phyloP scores from a whole-genome alignment of 2,329 filamentous ascomycete species.

The Colletotrichum sp. region DNA sequence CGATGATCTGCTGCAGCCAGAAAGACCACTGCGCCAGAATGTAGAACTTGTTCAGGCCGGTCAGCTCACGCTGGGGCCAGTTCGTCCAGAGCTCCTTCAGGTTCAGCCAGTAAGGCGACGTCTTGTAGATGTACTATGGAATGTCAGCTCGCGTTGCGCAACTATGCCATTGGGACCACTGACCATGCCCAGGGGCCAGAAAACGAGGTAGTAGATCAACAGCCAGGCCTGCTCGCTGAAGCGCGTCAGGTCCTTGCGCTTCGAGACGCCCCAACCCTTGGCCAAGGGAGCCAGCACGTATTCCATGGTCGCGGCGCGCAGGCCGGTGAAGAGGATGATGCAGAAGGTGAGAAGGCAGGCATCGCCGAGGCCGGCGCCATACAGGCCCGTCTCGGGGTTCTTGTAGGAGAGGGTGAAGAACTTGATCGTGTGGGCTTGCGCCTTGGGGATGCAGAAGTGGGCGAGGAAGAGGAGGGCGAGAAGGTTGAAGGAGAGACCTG shows the following conservation, averaged over 20 bases:
- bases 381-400: constrained; percentile 70
- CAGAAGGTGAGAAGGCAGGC: constrained; percentile 77
- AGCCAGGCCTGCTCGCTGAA: constrained; percentile 97
- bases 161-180: constrained; percentile 33
- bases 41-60: constrained; percentile 82
- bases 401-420: constrained; percentile 90
- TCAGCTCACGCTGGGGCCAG: constrained; percentile 81
- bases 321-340: constrained; percentile 84
- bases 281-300: constrained; percentile 84
- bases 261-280: constrained; percentile 72
- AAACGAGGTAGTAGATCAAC: constrained; percentile 79
- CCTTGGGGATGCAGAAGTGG: constrained; percentile 81
- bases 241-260: constrained; percentile 76
- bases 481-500: constrained; percentile 83
- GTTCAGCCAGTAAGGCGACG: constrained; percentile 80
- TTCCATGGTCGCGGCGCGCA: constrained; percentile 86
- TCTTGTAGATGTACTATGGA: constrained; percentile 76
- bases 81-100: constrained; percentile 80
- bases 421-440: constrained; percentile 79
- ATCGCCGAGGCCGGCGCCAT: constrained; percentile 82
- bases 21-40: constrained; percentile 90
- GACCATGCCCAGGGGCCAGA: constrained; percentile 87
- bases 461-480: constrained; percentile 82
- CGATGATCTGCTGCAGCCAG: constrained; percentile 92
- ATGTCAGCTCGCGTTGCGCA: not conserved